Evolutionary conservation across 164 flowering plant genomes (phyloP).

Genomic region (Umbellularia californica): DNA sequence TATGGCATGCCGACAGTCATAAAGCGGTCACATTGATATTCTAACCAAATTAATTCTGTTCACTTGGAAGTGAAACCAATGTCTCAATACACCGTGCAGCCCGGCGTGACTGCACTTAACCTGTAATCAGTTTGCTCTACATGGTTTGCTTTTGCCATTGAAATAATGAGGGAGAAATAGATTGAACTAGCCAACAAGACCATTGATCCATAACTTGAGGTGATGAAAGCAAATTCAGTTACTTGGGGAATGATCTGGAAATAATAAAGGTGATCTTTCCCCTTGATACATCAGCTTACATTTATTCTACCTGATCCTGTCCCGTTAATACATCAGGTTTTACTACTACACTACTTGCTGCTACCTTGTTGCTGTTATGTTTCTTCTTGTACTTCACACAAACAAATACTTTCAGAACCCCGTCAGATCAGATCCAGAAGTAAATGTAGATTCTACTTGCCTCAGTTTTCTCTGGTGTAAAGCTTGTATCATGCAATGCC

Average conservation of each 20-base stretch:
- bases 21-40: constrained; percentile 12
- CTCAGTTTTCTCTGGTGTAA: too few species aligned
- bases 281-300: background rate
- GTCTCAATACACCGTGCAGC: background rate
- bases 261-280: background rate
- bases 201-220: background rate
- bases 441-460: too few species aligned
- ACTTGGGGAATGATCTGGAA: background rate
- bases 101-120: background rate
- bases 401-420: too few species aligned
- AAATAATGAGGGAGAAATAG: background rate
- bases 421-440: too few species aligned
- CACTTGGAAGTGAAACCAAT: background rate
- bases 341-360: too few species aligned
- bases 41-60: background rate
- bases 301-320: too few species aligned
- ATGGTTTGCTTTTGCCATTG: background rate
- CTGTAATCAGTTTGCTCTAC: background rate
- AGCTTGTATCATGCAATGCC: too few species aligned
- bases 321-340: too few species aligned
- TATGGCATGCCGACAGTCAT: constrained; percentile 95
- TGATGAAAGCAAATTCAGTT: background rate
- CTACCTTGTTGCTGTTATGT: too few species aligned
- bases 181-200: background rate
- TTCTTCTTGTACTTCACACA: too few species aligned